phyloP scores from a whole-genome alignment of 2,329 filamentous ascomycete genomes.

The Penicillium glabrum region DNA sequence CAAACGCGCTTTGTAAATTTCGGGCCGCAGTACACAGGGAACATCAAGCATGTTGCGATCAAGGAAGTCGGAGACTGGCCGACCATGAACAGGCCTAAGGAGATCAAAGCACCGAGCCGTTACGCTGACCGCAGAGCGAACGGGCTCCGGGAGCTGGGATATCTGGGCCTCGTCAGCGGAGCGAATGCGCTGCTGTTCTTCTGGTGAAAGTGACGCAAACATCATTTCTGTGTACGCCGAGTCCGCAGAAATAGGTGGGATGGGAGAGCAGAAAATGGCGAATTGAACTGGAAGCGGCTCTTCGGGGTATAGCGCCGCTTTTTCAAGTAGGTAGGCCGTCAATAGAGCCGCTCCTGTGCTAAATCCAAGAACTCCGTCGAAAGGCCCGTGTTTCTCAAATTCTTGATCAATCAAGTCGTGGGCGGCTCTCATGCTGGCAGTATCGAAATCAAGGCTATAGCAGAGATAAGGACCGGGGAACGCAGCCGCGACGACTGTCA shows the following conservation, averaged over 20 bases:
- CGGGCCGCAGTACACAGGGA: conserved; percentile 6
- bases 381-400: conserved; percentile 24
- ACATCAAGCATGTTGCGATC: conserved; percentile 1
- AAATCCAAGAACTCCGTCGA: conserved; percentile 29
- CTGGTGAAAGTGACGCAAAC: neutral
- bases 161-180: neutral
- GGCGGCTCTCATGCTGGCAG: conserved; percentile 7
- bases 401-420: conserved; percentile 12
- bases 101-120: neutral
- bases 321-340: conserved; percentile 15
- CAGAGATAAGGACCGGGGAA: conserved; percentile 17
- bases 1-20: conserved; percentile 1
- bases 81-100: neutral
- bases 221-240: neutral
- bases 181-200: conserved; percentile 5
- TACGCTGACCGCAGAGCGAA: neutral
- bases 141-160: neutral
- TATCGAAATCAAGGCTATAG: conserved; percentile 6
- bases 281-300: conserved; percentile 18
- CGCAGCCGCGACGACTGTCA: neutral
- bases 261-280: conserved; percentile 20
- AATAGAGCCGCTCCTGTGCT: conserved; percentile 22
- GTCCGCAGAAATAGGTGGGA: conserved; percentile 1
- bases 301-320: conserved; percentile 5
- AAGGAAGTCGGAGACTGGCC: neutral